These are phyloP conservation scores for Planoprotostelium fungivorum DNA, from an alignment of 78 protist species.

Conservation along the genomic window DNA sequence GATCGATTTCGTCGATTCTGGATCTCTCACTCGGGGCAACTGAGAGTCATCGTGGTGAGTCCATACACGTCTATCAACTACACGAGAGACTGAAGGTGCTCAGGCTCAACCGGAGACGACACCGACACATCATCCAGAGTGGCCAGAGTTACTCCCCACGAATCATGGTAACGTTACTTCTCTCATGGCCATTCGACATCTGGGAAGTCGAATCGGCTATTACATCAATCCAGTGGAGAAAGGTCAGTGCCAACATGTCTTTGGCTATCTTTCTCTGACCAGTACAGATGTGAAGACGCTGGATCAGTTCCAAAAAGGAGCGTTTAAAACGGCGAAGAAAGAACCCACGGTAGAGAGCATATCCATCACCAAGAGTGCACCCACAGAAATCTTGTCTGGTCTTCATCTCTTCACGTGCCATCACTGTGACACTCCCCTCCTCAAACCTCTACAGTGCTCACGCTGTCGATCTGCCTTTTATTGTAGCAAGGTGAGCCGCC, in stretches of 20 bases:
- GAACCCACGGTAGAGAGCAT: background rate
- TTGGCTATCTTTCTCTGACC: background rate
- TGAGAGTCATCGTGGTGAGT: background rate
- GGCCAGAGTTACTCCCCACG: background rate
- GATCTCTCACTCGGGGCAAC: background rate
- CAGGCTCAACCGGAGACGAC: background rate
- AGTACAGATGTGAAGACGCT: background rate
- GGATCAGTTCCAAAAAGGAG: background rate
- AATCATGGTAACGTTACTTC: background rate
- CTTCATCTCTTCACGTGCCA: background rate
- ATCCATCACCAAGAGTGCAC: background rate
- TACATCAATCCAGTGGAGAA: background rate
- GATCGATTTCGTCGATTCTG: background rate
- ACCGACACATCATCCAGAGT: background rate
- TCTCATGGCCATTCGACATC: background rate
- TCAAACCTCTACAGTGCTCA: background rate
- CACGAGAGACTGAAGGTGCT: background rate
- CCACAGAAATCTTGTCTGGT: background rate
- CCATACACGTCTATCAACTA: background rate
- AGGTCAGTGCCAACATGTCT: background rate
- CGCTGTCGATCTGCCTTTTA: background rate
- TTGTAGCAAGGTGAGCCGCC: background rate
- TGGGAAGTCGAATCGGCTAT: background rate
- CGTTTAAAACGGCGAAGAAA: background rate
- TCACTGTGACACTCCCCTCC: background rate